Percentiles rank a stretch among this genome's conserved stretches.
Conservation (phyloP, 306 rosid species). For the Acacia melanoxylon region DNA sequence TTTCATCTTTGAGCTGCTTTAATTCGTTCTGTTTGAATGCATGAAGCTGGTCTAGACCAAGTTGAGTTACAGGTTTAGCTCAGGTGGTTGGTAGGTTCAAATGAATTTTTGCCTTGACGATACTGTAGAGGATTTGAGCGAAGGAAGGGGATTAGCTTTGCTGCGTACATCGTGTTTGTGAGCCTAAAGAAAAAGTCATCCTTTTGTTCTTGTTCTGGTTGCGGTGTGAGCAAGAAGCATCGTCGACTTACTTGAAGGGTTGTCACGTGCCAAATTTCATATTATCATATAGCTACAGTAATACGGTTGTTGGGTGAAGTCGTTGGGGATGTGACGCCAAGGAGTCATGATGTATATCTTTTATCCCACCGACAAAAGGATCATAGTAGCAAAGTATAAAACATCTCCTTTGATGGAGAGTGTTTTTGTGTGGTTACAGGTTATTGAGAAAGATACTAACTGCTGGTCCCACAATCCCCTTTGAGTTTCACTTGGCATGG, state of each 20-base stretch:
- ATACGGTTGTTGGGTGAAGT: neutral
- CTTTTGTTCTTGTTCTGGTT: slow-evolving; percentile 4
- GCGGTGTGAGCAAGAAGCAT: neutral
- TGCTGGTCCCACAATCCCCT: neutral
- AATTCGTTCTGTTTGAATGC: neutral
- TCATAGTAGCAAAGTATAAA: neutral
- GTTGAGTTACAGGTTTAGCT: neutral
- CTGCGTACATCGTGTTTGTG: neutral
- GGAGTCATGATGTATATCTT: neutral
- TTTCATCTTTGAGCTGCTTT: neutral
- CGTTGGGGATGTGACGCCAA: neutral
- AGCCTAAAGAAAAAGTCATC: neutral
- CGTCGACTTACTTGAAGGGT: neutral
- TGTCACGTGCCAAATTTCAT: neutral
- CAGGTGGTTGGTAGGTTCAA: neutral
- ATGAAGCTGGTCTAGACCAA: neutral
- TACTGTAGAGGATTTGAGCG: neutral
- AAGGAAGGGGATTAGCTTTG: neutral
- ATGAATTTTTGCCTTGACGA: neutral
- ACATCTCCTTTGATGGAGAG: neutral
- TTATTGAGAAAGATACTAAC: neutral
- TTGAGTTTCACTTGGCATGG: neutral
- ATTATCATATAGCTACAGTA: neutral
- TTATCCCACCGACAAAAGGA: neutral
- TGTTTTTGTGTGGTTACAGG: neutral